A percentile compares a stretch with the other conserved stretches of the same genome.
Conservation (phyloP, 2,329 filamentous ascomycete genomes). For the Fusarium mundagurra region DNA sequence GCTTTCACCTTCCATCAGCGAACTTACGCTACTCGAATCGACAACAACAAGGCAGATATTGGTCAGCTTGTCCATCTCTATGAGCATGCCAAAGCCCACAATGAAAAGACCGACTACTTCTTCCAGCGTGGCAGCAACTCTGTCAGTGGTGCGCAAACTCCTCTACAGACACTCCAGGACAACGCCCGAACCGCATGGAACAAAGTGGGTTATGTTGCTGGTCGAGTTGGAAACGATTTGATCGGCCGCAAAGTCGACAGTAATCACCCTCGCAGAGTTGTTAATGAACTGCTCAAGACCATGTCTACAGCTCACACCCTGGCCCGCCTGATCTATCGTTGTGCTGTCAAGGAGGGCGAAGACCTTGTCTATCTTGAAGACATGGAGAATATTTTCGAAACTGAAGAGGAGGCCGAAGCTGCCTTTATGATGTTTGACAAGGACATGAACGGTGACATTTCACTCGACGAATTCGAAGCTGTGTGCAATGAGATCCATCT, state of each 20-base stretch:
- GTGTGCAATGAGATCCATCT: constrained; percentile 94
- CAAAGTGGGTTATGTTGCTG: constrained; percentile 86
- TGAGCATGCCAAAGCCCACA: constrained; percentile 80
- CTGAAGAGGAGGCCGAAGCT: constrained; percentile 85
- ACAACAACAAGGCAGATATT: constrained; percentile 92
- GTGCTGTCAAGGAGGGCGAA: constrained; percentile 77
- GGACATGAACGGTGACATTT: constrained; percentile 95
- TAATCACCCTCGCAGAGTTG: constrained; percentile 85
- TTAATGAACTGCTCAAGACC: constrained; percentile 78
- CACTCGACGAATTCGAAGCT: constrained; percentile 91
- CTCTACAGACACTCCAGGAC: constrained; percentile 76
- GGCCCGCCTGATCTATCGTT: constrained; percentile 87
- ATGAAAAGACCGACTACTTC: constrained; percentile 63
- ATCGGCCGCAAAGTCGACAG: constrained; percentile 79
- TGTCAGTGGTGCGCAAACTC: constrained; percentile 74
- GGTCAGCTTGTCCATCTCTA: constrained; percentile 64
- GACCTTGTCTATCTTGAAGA: constrained; percentile 84
- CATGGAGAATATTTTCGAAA: constrained; percentile 79
- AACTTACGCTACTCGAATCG: constrained; percentile 90
- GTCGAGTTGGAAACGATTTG: constrained; percentile 89
- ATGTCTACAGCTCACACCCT: constrained; percentile 82
- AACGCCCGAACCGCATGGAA: constrained; percentile 79
- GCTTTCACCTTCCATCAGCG: constrained; percentile 91
- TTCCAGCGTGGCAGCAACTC: constrained; percentile 55
- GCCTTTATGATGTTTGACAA: constrained; percentile 95